Conservation (phyloP, 1,284 basidiomycete genomes). For the Marasmius oreades region DNA sequence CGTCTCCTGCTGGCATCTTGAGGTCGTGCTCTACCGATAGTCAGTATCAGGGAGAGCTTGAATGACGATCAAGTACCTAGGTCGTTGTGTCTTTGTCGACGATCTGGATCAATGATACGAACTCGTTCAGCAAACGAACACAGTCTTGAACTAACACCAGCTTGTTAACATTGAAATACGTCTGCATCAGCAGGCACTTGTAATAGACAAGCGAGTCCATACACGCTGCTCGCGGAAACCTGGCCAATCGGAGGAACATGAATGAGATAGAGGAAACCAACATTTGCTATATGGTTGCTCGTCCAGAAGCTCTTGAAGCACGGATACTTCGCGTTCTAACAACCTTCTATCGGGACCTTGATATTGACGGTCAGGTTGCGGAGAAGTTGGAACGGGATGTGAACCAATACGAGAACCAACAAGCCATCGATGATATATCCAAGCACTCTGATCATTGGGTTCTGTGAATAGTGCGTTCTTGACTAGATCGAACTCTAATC, state of each 20-base stretch:
- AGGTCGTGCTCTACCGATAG: too few relatives aligned
- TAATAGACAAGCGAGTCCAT: conserved; percentile 88
- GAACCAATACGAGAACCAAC: conserved; percentile 60
- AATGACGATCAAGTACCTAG: conserved; percentile 40
- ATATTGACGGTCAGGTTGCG: conserved; percentile 2
- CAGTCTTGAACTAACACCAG: conserved; percentile 46
- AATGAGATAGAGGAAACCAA: conserved; percentile 32
- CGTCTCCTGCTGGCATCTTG: too few relatives aligned
- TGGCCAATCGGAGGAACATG: conserved; percentile 7
- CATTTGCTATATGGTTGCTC: conserved; percentile 95
- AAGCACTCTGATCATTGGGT: conserved; percentile 93
- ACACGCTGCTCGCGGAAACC: conserved; percentile 63
- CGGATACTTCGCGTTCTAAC: conserved; percentile 72
- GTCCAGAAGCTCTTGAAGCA: conserved; percentile 82
- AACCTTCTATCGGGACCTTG: conserved; percentile 54
- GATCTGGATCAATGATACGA: conserved; percentile 53
- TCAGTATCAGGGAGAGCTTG: too few relatives aligned
- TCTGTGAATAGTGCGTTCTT: conserved; percentile 96
- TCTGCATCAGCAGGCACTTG: conserved; percentile 52
- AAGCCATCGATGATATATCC: conserved; percentile 98
- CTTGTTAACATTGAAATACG: conserved; percentile 37
- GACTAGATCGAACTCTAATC: conserved; percentile 85
- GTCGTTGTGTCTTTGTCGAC: conserved; percentile 60
- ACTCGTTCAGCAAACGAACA: conserved; percentile 48
- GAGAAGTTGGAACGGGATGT: background rate